Evolutionary conservation across 2,329 filamentous ascomycete genomes (phyloP).

Genomic region (Trichoderma hamatum): DNA sequence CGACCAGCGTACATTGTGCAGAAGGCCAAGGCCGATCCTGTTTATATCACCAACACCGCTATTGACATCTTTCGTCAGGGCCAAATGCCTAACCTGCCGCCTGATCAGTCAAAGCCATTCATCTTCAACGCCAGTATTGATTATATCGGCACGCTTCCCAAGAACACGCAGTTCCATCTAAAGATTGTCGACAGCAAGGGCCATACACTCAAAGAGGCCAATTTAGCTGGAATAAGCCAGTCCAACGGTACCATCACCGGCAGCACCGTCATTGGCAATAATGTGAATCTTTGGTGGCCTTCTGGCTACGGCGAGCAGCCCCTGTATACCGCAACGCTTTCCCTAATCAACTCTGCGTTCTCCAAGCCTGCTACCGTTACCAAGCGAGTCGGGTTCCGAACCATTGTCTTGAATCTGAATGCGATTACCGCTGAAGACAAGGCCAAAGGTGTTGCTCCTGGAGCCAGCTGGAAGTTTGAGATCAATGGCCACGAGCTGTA

Average conservation of each 20-base stretch:
- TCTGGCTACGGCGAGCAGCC: conserved; percentile 58
- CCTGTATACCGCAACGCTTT: conserved; percentile 58
- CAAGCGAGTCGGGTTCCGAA: conserved; percentile 56
- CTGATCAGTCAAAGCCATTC: conserved; percentile 60
- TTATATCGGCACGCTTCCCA: conserved; percentile 53
- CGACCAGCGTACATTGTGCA: conserved; percentile 60
- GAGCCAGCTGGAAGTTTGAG: conserved; percentile 62
- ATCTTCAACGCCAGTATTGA: conserved; percentile 64
- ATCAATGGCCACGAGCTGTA: conserved; percentile 68
- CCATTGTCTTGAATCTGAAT: conserved; percentile 61
- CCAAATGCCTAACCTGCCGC: conserved; percentile 60
- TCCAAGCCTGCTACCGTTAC: conserved; percentile 29
- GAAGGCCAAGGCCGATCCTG: conserved; percentile 37
- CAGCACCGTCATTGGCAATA: conserved; percentile 45
- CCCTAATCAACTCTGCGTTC: conserved; percentile 49
- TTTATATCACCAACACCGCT: conserved; percentile 46
- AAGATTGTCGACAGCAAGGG: conserved; percentile 48
- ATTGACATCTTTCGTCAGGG: conserved; percentile 62
- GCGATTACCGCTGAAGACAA: conserved; percentile 57
- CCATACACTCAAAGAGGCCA: conserved; percentile 40
- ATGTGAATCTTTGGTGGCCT: conserved; percentile 64
- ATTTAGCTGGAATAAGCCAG: conserved; percentile 43
- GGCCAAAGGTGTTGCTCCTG: conserved; percentile 49
- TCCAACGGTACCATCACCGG: conserved; percentile 48
- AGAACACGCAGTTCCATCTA: conserved; percentile 48